Evolutionary conservation across 495 filamentous ascomycete species (phyloP).

Genomic region (Articulospora tetracladia): DNA sequence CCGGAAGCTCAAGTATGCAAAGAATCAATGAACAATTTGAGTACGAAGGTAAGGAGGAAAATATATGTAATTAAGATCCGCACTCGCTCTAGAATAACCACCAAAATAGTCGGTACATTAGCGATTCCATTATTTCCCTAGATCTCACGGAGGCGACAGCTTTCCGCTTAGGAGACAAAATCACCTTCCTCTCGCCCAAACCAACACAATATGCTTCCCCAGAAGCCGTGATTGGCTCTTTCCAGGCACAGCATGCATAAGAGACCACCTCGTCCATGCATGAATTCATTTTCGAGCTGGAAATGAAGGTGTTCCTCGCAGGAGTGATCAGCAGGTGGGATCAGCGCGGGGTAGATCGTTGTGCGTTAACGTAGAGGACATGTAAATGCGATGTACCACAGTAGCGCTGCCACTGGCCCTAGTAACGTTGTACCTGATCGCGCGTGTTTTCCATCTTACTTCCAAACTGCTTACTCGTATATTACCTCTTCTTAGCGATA

Average conservation of each 20-base stretch:
- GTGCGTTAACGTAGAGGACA: neutral
- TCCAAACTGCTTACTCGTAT: too few species aligned
- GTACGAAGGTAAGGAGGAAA: too few species aligned
- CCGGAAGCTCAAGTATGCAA: too few species aligned
- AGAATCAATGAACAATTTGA: too few species aligned
- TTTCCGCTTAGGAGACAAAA: neutral
- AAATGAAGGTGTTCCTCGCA: neutral
- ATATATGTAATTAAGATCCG: too few species aligned
- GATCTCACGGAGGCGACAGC: too few species aligned
- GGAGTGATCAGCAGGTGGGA: slow-evolving; percentile 9
- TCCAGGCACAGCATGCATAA: slow-evolving; percentile 6
- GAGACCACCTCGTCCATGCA: neutral
- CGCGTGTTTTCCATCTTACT: too few species aligned
- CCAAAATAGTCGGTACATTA: too few species aligned
- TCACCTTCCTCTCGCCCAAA: neutral
- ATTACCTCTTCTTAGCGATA: neutral
- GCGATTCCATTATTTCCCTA: too few species aligned
- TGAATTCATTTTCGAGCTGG: neutral
- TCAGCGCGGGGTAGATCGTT: slow-evolving; percentile 2
- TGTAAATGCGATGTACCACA: neutral
- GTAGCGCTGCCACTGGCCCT: neutral
- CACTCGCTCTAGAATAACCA: too few species aligned
- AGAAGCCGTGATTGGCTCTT: slow-evolving; percentile 9
- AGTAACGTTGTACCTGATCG: neutral
- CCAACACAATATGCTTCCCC: neutral